Evolutionary conservation across 139 green algal species (phyloP).

Genomic region (Micromonas commoda): DNA sequence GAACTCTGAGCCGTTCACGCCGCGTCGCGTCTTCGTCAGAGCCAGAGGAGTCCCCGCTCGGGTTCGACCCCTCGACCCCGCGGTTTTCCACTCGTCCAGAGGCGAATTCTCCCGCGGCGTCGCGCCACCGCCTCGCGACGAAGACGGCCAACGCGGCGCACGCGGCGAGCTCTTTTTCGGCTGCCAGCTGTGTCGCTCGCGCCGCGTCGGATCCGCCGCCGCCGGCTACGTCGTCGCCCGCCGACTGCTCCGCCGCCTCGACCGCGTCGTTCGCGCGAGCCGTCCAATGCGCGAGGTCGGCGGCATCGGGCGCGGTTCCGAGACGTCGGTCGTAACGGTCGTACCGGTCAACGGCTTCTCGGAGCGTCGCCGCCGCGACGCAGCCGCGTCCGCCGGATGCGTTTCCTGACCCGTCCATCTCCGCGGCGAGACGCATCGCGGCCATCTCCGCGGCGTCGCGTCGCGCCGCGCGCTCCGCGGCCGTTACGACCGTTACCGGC

Average conservation of each 20-base stretch:
- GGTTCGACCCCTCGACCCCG: no score
- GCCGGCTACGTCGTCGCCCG: no score
- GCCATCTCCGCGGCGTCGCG: neutral
- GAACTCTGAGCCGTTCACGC: neutral
- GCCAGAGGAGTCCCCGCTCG: no score
- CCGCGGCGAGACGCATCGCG: no score
- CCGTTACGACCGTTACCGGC: neutral
- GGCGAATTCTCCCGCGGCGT: neutral
- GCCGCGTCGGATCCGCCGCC: no score
- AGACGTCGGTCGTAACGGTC: neutral
- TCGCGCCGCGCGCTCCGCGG: no score
- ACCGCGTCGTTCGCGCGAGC: no score
- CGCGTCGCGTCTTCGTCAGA: no score
- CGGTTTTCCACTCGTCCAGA: neutral
- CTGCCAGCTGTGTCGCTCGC: neutral
- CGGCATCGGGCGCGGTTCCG: no score
- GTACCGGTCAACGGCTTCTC: neutral
- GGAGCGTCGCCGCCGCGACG: neutral
- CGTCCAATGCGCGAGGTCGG: no score
- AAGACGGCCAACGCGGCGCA: neutral
- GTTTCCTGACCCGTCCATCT: no score
- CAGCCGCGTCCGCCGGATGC: neutral
- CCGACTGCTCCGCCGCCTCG: no score
- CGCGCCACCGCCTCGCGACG: neutral
- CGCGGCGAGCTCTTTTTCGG: neutral